phyloP scores from a whole-genome alignment of 148 eudicot genomes.

The Vaccinium myrtillus region DNA sequence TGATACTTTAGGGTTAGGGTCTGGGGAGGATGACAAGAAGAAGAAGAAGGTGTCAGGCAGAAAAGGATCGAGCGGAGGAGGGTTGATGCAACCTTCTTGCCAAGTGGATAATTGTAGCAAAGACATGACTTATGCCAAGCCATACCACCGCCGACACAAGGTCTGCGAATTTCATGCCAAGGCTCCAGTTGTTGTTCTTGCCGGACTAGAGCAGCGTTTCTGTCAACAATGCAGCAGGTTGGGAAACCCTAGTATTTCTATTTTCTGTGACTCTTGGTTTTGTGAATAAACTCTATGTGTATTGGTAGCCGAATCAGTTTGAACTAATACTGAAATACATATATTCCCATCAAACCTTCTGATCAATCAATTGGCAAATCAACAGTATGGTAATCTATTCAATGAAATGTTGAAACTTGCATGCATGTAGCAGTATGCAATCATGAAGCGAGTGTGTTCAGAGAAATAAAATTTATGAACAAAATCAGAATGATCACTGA shows the following conservation, averaged over 20 bases:
- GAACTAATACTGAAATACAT: neutral
- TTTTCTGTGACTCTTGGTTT: neutral
- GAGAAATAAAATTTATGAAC: neutral
- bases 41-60: constrained; percentile 23
- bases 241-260: constrained; percentile 8
- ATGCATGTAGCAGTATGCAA: neutral
- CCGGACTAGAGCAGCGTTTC: constrained; percentile 60
- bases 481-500: neutral
- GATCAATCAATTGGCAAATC: neutral
- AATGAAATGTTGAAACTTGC: neutral
- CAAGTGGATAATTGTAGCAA: constrained; percentile 67
- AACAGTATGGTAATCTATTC: neutral
- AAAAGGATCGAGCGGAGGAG: constrained; percentile 24
- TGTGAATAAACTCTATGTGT: neutral
- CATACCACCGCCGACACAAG: constrained; percentile 79
- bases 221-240: constrained; percentile 96
- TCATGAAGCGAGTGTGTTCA: neutral
- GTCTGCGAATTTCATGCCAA: constrained; percentile 81
- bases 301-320: neutral
- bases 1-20: neutral
- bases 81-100: constrained; percentile 37
- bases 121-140: constrained; percentile 62
- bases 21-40: constrained; percentile 32
- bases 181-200: constrained; percentile 51
- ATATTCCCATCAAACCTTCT: neutral